Evolutionary conservation across 2,329 filamentous ascomycete genomes (phyloP).

Genomic region (Colletotrichum cuscutae): DNA sequence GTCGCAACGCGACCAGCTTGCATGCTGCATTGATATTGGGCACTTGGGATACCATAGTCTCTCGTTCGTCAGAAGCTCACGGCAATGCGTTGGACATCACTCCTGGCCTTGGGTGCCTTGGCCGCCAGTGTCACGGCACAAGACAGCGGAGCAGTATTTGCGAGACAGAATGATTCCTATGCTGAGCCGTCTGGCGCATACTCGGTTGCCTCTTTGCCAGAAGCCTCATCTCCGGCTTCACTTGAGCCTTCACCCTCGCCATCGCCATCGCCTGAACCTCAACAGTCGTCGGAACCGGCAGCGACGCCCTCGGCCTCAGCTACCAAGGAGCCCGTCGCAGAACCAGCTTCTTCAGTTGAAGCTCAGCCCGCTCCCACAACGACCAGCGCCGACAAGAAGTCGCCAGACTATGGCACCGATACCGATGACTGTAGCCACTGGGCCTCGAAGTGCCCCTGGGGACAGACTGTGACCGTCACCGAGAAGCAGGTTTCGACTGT

Average conservation of each 20-base stretch:
- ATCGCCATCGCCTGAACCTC: neutral
- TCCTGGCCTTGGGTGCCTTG: constrained; percentile 24
- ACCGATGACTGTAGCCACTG: constrained; percentile 29
- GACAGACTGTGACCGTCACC: constrained; percentile 21
- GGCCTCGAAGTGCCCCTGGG: constrained; percentile 31
- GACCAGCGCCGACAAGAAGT: constrained; percentile 1
- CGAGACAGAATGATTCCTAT: constrained; percentile 23
- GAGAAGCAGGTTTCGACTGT: constrained; percentile 8
- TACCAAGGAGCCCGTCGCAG: neutral
- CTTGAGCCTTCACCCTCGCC: neutral
- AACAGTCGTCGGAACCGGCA: neutral
- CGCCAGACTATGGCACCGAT: constrained; percentile 14
- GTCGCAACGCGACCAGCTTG: constrained; percentile 15
- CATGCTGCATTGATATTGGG: constrained; percentile 10
- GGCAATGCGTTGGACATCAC: constrained; percentile 15
- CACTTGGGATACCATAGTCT: constrained; percentile 2
- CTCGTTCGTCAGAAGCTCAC: constrained; percentile 7
- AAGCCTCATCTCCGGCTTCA: neutral
- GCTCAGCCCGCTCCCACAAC: constrained; percentile 14
- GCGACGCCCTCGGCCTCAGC: neutral
- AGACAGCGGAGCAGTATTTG: neutral
- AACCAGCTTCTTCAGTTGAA: neutral
- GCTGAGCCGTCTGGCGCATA: neutral
- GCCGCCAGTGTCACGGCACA: constrained; percentile 16
- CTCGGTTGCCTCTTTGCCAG: neutral